Evolutionary conservation across 441 rosid species (phyloP).

Genomic region (Gossypium gossypioides): DNA sequence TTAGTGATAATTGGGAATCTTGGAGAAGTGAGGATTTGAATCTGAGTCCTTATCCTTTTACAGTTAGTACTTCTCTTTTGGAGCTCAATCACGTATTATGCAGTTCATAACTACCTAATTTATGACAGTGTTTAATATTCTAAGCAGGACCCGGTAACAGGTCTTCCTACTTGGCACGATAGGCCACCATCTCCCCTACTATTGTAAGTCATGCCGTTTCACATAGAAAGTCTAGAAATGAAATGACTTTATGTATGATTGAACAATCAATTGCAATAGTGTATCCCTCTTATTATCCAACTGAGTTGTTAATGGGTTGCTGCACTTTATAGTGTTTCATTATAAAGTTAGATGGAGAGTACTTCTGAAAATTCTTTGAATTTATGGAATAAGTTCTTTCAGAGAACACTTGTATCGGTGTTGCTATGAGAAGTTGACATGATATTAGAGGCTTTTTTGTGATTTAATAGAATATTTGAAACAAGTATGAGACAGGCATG

Average conservation of each 20-base stretch:
- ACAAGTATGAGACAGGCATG: background rate
- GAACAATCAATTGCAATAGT: background rate
- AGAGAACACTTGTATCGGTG: background rate
- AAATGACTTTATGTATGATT: background rate
- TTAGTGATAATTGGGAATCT: conserved; percentile 63
- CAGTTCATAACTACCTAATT: background rate
- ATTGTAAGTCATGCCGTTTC: conserved; percentile 42
- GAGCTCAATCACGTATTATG: conserved; percentile 4
- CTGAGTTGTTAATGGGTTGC: background rate
- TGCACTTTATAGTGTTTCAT: background rate
- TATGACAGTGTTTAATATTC: background rate
- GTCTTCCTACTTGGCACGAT: conserved; percentile 63
- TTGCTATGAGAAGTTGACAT: background rate
- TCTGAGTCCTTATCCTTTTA: conserved; percentile 70
- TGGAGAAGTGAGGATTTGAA: conserved; percentile 79
- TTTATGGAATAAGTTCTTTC: background rate
- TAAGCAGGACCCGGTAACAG: conserved; percentile 88
- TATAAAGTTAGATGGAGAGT: background rate
- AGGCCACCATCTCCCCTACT: conserved; percentile 58
- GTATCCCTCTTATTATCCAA: background rate
- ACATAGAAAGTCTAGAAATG: background rate
- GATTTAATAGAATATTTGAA: background rate
- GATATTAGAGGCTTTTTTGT: background rate
- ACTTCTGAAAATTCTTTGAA: background rate
- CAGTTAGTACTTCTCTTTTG: conserved; percentile 36